Base-by-base conservation (phyloP, 2,329 filamentous ascomycete genomes). In the Nigrospora oryzae region DNA sequence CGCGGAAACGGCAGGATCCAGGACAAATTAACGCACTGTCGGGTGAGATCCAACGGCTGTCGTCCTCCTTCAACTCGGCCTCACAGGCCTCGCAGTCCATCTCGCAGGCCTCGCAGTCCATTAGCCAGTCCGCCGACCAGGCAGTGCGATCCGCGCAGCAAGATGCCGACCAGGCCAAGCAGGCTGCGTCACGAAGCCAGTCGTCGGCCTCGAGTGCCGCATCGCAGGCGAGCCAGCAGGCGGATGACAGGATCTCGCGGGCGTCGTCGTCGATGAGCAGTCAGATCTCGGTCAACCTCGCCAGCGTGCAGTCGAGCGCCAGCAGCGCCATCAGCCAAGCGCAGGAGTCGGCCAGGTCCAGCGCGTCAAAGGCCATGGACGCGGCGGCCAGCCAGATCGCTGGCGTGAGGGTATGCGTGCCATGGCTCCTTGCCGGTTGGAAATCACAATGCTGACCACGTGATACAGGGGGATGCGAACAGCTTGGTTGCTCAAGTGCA, bases 291-390 rank as follows among this genome's bases (percentile, higher is more conserved):
- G 49, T 42, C 31, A 56, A 53, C 36, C 34, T 49, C 37, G 51
- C 53, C 3, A 60, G 59, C 40, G 53, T 50, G 13, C 49, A 55
- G 44, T 56, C 53, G 43, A 60, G 57, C 41, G 58, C 57, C 3
- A 58, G 48, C 40, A 52, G 51, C 42, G 73, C 73, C 2, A 65
- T 81, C 36, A 61, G 61, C 45, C 53, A 74, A 35, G 78, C 76
- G 14, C 71, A 76, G 57, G 62, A 60, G 11, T 73, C 77, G 44
- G 77, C 73, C 4, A 77, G 76, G 8, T 54, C 81, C 33, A 70
- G 67, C 36, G 69, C 81, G 14, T 70, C 69, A 38, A 80, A 76
- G 63, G 75, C 69, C 50, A 59, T 71, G n/a, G 62, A 67, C 45
- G 61, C 60, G 16, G 59, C 62, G 30, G 56, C 54, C 16, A 60